Evolutionary conservation across 2,329 filamentous ascomycete genomes (phyloP), one percentile per base, ranked within the genome.

Genomic region (Penicillium capsulatum): DNA sequence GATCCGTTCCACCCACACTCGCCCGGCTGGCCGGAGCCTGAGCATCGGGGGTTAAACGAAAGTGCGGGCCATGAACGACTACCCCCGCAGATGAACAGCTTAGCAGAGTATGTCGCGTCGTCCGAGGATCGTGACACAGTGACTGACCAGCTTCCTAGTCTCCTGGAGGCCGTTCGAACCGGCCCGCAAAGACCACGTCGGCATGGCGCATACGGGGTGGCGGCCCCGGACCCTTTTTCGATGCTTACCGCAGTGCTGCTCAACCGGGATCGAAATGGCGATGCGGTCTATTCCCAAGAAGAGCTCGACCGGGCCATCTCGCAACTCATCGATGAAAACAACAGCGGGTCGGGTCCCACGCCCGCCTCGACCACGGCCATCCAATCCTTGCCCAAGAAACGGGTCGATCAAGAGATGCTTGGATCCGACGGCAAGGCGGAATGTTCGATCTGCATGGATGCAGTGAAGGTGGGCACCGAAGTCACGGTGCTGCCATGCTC

Each of bases 371-470:
- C 82, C 44, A 75, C 77, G 31, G 86, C 86, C 0, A 90, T 98
- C 38, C 74, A 77, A 17, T 75, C 77, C 3, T 69, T 98, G 4
- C 79, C 86, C 7, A 84, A 83, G 53, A 84, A 82, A 51, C 77
- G 77, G 30, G 71, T 92, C 2, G 79, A 86, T 35, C 70, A 76
- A 41, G 75, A 82, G 29, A 83, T 94, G 76, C 71, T 94, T 38
- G 77, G 76, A 5, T 66, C 69, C 4, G 86, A 84, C 42, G 83
- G 81, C 29, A 75, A 71, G 36, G 79, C 77, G 1, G 90, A 96
- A 58, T 98, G 92, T 63, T 90, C 86, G 24, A 95, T 98, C 42
- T 98, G 92, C 66, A 94, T 97, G 71, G 89, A 96, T 39, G 79
- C 86, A 17, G 83, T 94, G 46, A 74, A 79, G 17, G 59, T 85